phyloP scores from a whole-genome alignment of 805 yeast genomes.

The Limtongozyma cylindracea region DNA sequence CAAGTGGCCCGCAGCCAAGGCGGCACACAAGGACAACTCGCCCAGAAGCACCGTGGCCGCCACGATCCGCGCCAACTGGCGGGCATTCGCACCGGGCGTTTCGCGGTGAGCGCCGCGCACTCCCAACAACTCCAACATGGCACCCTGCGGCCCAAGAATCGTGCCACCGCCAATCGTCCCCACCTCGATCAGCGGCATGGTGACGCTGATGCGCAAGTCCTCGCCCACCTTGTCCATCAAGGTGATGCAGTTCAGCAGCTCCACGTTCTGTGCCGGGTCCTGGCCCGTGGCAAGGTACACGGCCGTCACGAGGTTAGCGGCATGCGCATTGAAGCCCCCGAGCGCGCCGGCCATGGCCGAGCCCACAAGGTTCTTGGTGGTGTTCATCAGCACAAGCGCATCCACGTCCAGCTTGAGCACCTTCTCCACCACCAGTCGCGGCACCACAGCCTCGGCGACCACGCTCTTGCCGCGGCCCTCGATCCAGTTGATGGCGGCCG shows the following conservation, averaged over 20 bases:
- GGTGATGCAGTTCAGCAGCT: constrained; percentile 92
- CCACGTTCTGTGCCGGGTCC: constrained; percentile 99
- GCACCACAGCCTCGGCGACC: constrained; percentile 87
- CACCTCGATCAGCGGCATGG: constrained; percentile 97
- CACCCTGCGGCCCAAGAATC: constrained; percentile 86
- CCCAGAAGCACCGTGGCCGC: constrained; percentile 94
- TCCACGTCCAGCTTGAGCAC: constrained; percentile 36
- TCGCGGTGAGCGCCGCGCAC: constrained; percentile 92
- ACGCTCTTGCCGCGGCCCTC: constrained; percentile 98
- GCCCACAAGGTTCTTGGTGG: constrained; percentile 1
- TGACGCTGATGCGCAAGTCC: constrained; percentile 64
- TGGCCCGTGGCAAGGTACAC: constrained; percentile 90
- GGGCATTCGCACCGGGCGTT: constrained; percentile 83
- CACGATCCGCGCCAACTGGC: constrained; percentile 75
- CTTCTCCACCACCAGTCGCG: constrained; percentile 50
- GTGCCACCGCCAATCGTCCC: constrained; percentile 99
- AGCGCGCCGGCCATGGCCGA: constrained; percentile 96
- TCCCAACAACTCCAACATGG: constrained; percentile 85
- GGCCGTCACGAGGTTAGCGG: constrained; percentile 91
- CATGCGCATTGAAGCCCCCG: constrained; percentile 98
- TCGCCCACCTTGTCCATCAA: constrained; percentile 62
- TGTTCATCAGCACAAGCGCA: not conserved
- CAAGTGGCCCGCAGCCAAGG: constrained; percentile 94
- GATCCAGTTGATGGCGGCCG: constrained; percentile 97
- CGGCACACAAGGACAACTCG: constrained; percentile 82